Evolutionary conservation across 192 early-diverging fungal species (phyloP).

Genomic region (Diversispora epigaea): DNA sequence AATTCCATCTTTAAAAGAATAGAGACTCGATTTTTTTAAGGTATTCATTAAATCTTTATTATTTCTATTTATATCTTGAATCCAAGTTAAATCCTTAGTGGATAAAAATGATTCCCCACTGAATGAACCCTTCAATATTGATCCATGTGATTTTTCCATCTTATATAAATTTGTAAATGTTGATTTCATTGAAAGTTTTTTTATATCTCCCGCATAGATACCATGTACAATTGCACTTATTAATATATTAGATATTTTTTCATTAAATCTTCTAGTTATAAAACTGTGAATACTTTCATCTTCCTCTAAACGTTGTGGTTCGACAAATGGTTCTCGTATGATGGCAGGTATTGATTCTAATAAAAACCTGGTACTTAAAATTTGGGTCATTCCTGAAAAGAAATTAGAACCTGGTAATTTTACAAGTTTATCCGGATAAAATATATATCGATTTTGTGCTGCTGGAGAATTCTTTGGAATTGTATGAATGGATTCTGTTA

Average conservation of each 20-base stretch:
- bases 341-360: slow-evolving; percentile 57
- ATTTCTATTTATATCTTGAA: neutral
- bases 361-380: slow-evolving; percentile 36
- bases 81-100: slow-evolving; percentile 6
- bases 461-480: slow-evolving; percentile 66
- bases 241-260: slow-evolving; percentile 72
- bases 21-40: slow-evolving; percentile 69
- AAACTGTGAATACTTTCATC: slow-evolving; percentile 91
- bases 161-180: slow-evolving; percentile 73
- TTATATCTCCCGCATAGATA: slow-evolving; percentile 88
- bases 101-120: slow-evolving; percentile 17
- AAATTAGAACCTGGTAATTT: slow-evolving; percentile 50
- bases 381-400: slow-evolving; percentile 13
- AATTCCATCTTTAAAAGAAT: slow-evolving; percentile 80
- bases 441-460: slow-evolving; percentile 82
- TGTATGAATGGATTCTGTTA: slow-evolving; percentile 58
- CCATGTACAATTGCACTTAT: slow-evolving; percentile 90
- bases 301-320: slow-evolving; percentile 4
- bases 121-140: slow-evolving; percentile 51
- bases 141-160: slow-evolving; percentile 59
- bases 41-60: slow-evolving; percentile 19
- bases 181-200: slow-evolving; percentile 71
- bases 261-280: slow-evolving; percentile 74
- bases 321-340: slow-evolving; percentile 57
- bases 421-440: slow-evolving; percentile 67